phyloP scores from a whole-genome alignment of 108 stramenopile genomes.

The Seminavis robusta region DNA sequence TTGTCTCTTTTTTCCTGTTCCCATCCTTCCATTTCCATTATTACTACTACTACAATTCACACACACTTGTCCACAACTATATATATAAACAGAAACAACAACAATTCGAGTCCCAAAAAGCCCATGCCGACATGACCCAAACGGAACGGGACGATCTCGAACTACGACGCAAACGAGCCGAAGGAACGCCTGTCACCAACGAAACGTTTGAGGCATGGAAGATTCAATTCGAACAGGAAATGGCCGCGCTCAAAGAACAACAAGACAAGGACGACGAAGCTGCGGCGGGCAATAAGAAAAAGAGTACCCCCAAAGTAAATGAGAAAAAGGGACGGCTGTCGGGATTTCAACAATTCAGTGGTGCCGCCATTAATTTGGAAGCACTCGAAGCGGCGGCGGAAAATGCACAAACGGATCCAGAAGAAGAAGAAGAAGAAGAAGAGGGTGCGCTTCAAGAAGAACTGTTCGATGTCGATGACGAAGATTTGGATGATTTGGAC shows the following conservation, averaged over 20 bases:
- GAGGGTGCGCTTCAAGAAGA: conserved; percentile 50
- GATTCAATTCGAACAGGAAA: conserved; percentile 64
- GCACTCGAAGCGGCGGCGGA: conserved; percentile 80
- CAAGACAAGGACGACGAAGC: conserved; percentile 35
- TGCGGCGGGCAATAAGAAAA: conserved; percentile 24
- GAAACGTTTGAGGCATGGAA: conserved; percentile 75
- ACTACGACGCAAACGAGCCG: conserved; percentile 79
- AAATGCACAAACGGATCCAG: conserved; percentile 55
- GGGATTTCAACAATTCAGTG: conserved; percentile 71
- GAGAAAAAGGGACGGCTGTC: conserved; percentile 52
- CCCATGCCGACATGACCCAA: conserved; percentile 64
- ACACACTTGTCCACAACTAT: conserved; percentile 1
- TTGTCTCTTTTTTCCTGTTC: background rate
- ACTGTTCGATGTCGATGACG: conserved; percentile 75
- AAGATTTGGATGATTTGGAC: conserved; percentile 76
- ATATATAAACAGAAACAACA: conserved; percentile 51
- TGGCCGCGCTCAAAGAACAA: conserved; percentile 31
- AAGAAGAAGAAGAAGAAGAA: conserved; percentile 53
- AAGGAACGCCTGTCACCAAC: conserved; percentile 76
- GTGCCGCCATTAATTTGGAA: conserved; percentile 70
- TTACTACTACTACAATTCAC: background rate
- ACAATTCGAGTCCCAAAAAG: conserved; percentile 80
- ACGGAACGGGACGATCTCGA: conserved; percentile 80
- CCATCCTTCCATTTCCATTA: background rate
- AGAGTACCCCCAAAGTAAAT: no score